phyloP scores from a whole-genome alignment of 257 asterid species.

The Hygrophila difformis region DNA sequence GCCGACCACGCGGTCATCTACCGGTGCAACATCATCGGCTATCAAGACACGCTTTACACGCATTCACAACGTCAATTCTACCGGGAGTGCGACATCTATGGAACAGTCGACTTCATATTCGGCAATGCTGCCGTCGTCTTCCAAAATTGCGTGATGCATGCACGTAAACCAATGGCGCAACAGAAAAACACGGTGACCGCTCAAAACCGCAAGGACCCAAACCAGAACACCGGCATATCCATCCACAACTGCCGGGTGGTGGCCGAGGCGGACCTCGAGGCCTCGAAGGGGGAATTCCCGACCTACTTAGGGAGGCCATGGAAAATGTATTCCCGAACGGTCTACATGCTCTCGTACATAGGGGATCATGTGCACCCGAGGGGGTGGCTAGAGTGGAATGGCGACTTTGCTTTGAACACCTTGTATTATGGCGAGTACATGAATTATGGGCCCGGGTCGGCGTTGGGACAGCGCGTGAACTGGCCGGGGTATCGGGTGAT shows the following conservation, averaged over 20 bases:
- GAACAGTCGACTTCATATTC: slow-evolving; percentile 52
- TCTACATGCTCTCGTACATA: slow-evolving; percentile 31
- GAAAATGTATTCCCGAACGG: slow-evolving; percentile 40
- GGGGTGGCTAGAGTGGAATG: slow-evolving; percentile 48
- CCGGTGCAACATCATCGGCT: slow-evolving; percentile 34
- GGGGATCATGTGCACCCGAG: slow-evolving; percentile 27
- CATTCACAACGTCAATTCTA: slow-evolving; percentile 37
- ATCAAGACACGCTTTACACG: slow-evolving; percentile 41
- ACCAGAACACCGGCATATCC: slow-evolving; percentile 42
- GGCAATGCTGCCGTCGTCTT: slow-evolving; percentile 47
- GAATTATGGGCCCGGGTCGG: slow-evolving; percentile 41
- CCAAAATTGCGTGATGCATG: slow-evolving; percentile 31
- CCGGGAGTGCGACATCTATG: slow-evolving; percentile 43
- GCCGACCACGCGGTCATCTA: slow-evolving; percentile 43
- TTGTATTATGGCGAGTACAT: slow-evolving; percentile 46
- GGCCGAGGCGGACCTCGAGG: slow-evolving; percentile 30
- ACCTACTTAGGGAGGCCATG: slow-evolving; percentile 51
- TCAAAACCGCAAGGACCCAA: slow-evolving; percentile 44
- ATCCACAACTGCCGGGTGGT: slow-evolving; percentile 34
- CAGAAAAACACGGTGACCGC: slow-evolving; percentile 48
- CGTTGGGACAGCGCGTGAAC: slow-evolving; percentile 23
- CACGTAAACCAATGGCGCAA: slow-evolving; percentile 30
- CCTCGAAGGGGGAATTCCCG: slow-evolving; percentile 13
- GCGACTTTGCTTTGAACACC: slow-evolving; percentile 24
- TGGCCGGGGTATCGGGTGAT: slow-evolving; percentile 46